Percentiles rank a stretch among this genome's conserved stretches.
These are phyloP conservation scores for Pyrenula massariospora DNA, from an alignment of 495 filamentous ascomycete genomes.

Conservation along the genomic window DNA sequence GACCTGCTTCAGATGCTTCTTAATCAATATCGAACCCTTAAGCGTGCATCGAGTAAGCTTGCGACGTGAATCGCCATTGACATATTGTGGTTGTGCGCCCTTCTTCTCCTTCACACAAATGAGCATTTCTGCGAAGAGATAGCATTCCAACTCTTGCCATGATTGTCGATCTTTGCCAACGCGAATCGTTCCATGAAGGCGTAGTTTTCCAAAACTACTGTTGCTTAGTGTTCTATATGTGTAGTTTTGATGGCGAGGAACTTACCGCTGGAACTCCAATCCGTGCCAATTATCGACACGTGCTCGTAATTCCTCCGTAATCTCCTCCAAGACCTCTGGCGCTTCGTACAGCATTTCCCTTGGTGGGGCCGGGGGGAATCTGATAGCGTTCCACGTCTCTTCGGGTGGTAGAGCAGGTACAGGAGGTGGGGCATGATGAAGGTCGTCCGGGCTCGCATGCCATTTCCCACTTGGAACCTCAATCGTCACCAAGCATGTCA, in stretches of 20 bases:
- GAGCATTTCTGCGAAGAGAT: slow-evolving; percentile 96
- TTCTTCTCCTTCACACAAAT: slow-evolving; percentile 99
- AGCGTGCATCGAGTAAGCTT: slow-evolving; percentile 72
- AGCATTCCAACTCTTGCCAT: slow-evolving; percentile 98
- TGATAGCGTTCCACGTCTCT: slow-evolving; percentile 21
- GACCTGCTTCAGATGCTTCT: slow-evolving; percentile 91
- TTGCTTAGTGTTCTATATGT: slow-evolving; percentile 3
- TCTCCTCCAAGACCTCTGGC: slow-evolving; percentile 61
- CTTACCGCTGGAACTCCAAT: slow-evolving; percentile 80
- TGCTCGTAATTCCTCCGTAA: slow-evolving; percentile 74
- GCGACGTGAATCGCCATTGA: slow-evolving; percentile 39
- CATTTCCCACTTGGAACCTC: slow-evolving; percentile 92
- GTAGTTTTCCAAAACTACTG: slow-evolving; percentile 80
- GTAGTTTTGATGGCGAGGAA: slow-evolving; percentile 2
- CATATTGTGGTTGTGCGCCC: slow-evolving; percentile 41
- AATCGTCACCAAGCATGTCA: slow-evolving; percentile 90
- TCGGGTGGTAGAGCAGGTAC: slow-evolving; percentile 40
- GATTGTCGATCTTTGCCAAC: slow-evolving; percentile 95
- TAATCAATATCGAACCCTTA: slow-evolving; percentile 97
- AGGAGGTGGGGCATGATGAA: slow-evolving; percentile 51
- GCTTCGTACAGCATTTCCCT: slow-evolving; percentile 7
- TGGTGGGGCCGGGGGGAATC: slow-evolving; percentile 14
- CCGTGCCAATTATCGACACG: slow-evolving; percentile 98
- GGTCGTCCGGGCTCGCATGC: slow-evolving; percentile 74
- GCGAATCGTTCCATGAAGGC: slow-evolving; percentile 78